These are phyloP conservation scores for Fusarium anguioides DNA, from an alignment of 2,329 filamentous ascomycete genomes.

Conservation along the genomic window DNA sequence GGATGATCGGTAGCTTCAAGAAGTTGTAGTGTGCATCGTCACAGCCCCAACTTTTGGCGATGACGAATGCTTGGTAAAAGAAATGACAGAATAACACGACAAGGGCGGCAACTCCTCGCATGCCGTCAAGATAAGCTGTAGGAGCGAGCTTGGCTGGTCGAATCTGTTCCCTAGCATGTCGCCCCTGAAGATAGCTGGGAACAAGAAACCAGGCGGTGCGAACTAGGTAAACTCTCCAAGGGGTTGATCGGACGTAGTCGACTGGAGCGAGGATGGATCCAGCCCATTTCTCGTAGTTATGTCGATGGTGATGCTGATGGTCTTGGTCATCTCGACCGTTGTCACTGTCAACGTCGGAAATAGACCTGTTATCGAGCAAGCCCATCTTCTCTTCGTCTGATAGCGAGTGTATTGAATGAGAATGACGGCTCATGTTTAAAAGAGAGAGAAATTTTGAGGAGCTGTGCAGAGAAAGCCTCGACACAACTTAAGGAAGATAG, in stretches of 20 bases:
- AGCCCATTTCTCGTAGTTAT: conserved; percentile 49
- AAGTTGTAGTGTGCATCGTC: conserved; percentile 57
- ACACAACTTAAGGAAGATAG: conserved; percentile 14
- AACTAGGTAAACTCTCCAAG: conserved; percentile 53
- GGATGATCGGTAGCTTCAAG: conserved; percentile 64
- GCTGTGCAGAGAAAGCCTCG: not conserved
- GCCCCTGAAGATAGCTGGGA: conserved; percentile 64
- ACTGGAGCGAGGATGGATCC: conserved; percentile 46
- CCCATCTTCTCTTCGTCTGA: conserved; percentile 58
- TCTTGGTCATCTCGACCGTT: conserved; percentile 54
- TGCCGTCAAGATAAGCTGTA: conserved; percentile 68
- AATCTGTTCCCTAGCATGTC: conserved; percentile 55
- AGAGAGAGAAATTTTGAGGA: conserved; percentile 2
- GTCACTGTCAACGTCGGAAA: conserved; percentile 58
- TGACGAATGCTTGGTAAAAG: conserved; percentile 63
- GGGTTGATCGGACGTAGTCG: conserved; percentile 47
- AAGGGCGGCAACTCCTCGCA: conserved; percentile 66
- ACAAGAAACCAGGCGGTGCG: conserved; percentile 58
- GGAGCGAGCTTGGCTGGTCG: conserved; percentile 58
- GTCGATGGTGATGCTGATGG: conserved; percentile 33
- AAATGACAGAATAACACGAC: conserved; percentile 69
- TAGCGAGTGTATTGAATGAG: conserved; percentile 49
- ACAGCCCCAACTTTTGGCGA: conserved; percentile 63
- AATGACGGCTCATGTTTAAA: conserved; percentile 54
- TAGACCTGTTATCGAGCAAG: conserved; percentile 57